Evolutionary conservation across 495 filamentous ascomycete species (phyloP), one percentile per base, ranked within the genome.

Genomic region (Penicillium diatomitis): DNA sequence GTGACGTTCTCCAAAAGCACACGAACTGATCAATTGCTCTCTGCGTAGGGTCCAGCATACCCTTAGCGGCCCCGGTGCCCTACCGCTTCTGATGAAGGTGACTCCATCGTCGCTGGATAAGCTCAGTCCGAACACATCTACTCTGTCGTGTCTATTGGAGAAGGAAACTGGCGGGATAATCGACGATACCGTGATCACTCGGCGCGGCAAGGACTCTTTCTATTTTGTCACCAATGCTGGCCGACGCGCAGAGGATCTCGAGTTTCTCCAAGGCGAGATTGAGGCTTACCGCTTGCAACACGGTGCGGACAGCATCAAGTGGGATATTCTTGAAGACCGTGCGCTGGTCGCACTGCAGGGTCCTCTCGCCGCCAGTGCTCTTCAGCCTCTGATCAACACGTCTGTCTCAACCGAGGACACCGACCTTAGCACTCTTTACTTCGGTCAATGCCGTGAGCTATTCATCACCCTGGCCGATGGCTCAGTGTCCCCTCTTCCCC

Each of bases 181-280:
- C 30, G 92, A 98, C 59, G 92, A 98, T 66, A 86, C 84, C 6
- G 84, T 98, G 47, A 84, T 98, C 56, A 94, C 89, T 20, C 72
- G 83, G 48, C 74, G 90, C 7, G 73, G 72, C 9, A 75, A 78
- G 10, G 80, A 85, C 38, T 57, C 66, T 33, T 96, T 94, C 69
- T 96, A 96, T 68, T 76, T 96, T 35, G 92, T 98, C 43, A 96
- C 90, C 31, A 98, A 98, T 66, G 92, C 92, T n/a, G 92, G 76
- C 20, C 94, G 90, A 63, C 76, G 87, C 38, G 81, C 86, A 11
- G 95, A 96, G 65, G 94, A 97, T 66, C 65, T 86, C 38, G 77
- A 67, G 5, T 97, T 89, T 65, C 66, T 98, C 4, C 59, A 55
- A 6, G 60, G 74, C 38, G 79, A 91, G 55, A 74, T 96, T 36